Base-by-base conservation (phyloP, 2,329 filamentous ascomycete genomes). In the Fusarium sp. region DNA sequence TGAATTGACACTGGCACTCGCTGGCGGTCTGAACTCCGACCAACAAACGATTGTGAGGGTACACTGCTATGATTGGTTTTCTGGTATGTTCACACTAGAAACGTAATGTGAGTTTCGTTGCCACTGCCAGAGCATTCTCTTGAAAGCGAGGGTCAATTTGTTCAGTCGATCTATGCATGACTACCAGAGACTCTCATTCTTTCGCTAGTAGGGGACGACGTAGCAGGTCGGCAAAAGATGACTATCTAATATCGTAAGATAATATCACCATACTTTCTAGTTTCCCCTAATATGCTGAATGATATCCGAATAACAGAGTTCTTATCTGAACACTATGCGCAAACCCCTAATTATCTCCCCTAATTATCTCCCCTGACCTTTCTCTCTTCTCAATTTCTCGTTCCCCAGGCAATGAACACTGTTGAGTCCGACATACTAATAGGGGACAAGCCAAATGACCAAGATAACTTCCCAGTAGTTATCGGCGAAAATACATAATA, bases 221-320 rank as follows among this genome's bases (percentile, higher is more conserved):
- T 10, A 8, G 14, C 4, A n/a, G 14, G 9, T 30, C 26, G 2
- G 26, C 4, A 17, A 12, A 20, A 9, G 7, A 17, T 17, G 6
- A 0, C 3, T 8, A 35, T 35, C 32, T 35, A 35, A 35, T 11
- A n/a, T 17, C 14, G 22, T 3, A 24, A 7, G 9, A 24, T 9
- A 8, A 1, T 17, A 0, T 1, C 14, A n/a, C 5, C 5, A 11
- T 5, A 17, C 10, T 42, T 0, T 24, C 14, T n/a, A 10, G 3
- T 9, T 42, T 7, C 6, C 41, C 8, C 41, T 15, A 14, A 7
- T 6, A 17, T 0, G 9, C 5, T 11, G 8, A 1, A 6, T 22
- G 20, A 17, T 4, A 4, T 3, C 15, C 1, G 8, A 15, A 15
- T 8, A 11, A 22, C 8, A 17, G 9, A 0, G n/a, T 1, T 20